These are phyloP conservation scores for Ustilago trichophora DNA, from an alignment of 1,284 basidiomycete genomes.

Conservation along the genomic window DNA sequence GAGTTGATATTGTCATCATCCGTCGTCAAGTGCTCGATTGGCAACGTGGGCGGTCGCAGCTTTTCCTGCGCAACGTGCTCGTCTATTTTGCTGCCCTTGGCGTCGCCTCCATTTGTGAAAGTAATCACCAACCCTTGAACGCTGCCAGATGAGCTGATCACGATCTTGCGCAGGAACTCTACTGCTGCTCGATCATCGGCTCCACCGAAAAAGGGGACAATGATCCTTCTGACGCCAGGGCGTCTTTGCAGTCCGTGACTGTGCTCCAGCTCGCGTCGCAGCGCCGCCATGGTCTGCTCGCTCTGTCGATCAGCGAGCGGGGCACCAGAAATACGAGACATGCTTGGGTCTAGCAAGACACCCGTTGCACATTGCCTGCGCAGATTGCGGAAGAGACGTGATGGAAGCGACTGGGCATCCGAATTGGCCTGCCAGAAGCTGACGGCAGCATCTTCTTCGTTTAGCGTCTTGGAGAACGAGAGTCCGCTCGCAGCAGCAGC, in stretches of 20 bases:
- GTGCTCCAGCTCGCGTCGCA: constrained; percentile 16
- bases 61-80: neutral
- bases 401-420: constrained; percentile 40
- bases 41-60: neutral
- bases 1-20: constrained; percentile 31
- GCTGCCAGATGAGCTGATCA: constrained; percentile 12
- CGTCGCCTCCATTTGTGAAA: constrained; percentile 5
- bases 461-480: constrained; percentile 22
- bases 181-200: constrained; percentile 48
- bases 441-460: constrained; percentile 34
- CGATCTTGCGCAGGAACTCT: constrained; percentile 26
- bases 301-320: neutral
- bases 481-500: constrained; percentile 42
- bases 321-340: constrained; percentile 7
- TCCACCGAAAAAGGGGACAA: constrained; percentile 51
- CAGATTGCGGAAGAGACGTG: constrained; percentile 29
- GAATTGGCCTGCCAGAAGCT: constrained; percentile 36
- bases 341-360: constrained; percentile 35
- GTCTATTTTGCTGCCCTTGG: too few species aligned
- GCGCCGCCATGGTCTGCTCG: neutral
- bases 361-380: constrained; percentile 35
- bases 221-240: constrained; percentile 16
- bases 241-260: constrained; percentile 16
- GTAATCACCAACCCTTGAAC: constrained; percentile 43
- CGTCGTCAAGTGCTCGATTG: neutral